Base-by-base conservation (phyloP, 495 filamentous ascomycete genomes). In the Aspergillus panamensis region DNA sequence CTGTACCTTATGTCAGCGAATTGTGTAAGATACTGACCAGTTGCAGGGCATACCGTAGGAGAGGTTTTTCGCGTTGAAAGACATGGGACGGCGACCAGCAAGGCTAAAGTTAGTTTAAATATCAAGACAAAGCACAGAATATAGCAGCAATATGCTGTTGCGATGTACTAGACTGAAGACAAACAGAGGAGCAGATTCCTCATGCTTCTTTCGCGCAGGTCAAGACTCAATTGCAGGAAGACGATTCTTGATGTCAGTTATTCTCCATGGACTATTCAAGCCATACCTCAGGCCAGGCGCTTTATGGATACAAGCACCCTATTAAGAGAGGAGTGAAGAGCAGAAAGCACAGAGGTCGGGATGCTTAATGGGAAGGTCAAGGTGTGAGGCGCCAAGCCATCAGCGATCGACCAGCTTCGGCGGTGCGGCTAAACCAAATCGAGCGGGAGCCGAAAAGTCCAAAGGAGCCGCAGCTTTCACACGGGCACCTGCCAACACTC, bases 11-110 rank as follows among this genome's bases (percentile, higher is more conserved):
- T 35, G 21, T 52, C 25, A 48, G 29, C 25, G 21, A 39, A 37
- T n/a, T 19, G 39, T 16, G 44, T 49, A 13, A 31, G 32, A 19
- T 19, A 53, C 9, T 45, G 20, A 33, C 29, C 39, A 29, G 17
- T 5, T 32, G 6, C 2, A 37, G 1, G 10, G 45, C 66, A 13
- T 69, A 80, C 77, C 77, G 57, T 81, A 81, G 54, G 69, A 67
- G 51, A 81, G 72, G 48, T 76, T 66, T 57, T 81, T 80, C 12
- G 75, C 62, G 31, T 80, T 80, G 57, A 70, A 74, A 10, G 73
- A 66, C 78, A 81, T 81, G 49, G 53, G 64, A 55, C 49, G 42
- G 51, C 50, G 25, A 61, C 55, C 48, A 39, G 19, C 53, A 48
- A 16, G 21, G 54, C 35, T 45, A 48, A 21, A 37, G 25, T 69